These are phyloP conservation scores for Didymella keratinophila DNA, from an alignment of 2,329 filamentous ascomycete genomes.

Conservation along the genomic window DNA sequence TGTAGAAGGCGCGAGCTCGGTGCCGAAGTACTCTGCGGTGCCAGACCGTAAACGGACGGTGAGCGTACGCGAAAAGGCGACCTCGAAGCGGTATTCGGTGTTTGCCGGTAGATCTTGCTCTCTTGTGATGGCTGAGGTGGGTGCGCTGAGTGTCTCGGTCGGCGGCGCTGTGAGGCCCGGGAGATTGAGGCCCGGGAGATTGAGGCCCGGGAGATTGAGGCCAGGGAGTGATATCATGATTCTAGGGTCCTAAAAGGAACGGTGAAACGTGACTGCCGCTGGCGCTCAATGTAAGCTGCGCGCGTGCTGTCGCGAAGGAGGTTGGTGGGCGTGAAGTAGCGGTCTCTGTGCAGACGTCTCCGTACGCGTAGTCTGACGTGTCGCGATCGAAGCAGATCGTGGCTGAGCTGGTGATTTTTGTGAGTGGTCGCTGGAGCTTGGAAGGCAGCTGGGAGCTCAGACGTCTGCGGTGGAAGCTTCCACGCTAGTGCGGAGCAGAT, in stretches of 20 bases:
- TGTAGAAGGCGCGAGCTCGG: slow-evolving; percentile 83
- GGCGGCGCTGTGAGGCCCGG: slow-evolving; percentile 55
- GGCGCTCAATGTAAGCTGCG: not conserved
- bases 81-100: slow-evolving; percentile 57
- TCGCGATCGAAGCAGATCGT: not conserved
- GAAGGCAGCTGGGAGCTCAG: not conserved
- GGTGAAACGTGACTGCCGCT: not conserved
- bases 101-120: slow-evolving; percentile 54
- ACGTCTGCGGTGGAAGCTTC: not conserved
- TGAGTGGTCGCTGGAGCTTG: not conserved
- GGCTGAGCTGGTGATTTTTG: too few relatives aligned
- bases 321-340: not conserved
- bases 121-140: slow-evolving; percentile 39
- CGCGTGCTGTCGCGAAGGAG: not conserved
- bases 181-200: slow-evolving; percentile 57
- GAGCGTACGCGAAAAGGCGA: slow-evolving; percentile 45
- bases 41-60: slow-evolving; percentile 73
- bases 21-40: slow-evolving; percentile 92
- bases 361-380: too few relatives aligned
- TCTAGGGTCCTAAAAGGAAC: not conserved
- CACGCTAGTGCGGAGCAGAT: slow-evolving; percentile 15
- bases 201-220: slow-evolving; percentile 56
- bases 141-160: slow-evolving; percentile 33
- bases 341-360: not conserved
- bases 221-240: slow-evolving; percentile 56